Evolutionary conservation across 148 eudicot species (phyloP), one percentile per base, ranked within the genome.

Genomic region (Camellia lanceoleosa): DNA sequence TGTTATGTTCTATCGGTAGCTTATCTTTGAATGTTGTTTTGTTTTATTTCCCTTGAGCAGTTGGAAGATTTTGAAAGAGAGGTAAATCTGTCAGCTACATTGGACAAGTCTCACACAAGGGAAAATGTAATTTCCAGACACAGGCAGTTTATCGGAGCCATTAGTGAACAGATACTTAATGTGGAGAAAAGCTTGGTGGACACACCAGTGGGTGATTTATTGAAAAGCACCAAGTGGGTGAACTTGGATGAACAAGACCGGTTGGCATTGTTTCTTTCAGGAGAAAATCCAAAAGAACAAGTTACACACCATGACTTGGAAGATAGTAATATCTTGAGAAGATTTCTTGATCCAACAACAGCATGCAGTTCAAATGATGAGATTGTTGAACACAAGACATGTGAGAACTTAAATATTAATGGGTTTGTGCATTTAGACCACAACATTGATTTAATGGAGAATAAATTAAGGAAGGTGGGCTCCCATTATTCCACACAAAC

Each of bases 21-120:
- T 82, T 74, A 75, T 80, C 44, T 68, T 46, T 30, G 38, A 30
- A 30, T 30, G 38, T 30, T 30, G 38, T 30, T 30, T 30, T 30
- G 38, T 30, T 46, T 63, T 38, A 0, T 46, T 55, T 51, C 54
- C 23, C 18, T 60, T 42, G 5, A 13, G 12, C 79, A 85, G 87
- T 83, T 85, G 63, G 87, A 85, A 82, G 85, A 85, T 74, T 85
- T 85, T 79, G 87, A 85, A 78, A 82, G 85, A 76, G 87, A 79
- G 60, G 85, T 85, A 71, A 79, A 18, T 72, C 58, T 71, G 54
- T 80, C 83, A 54, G 86, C 82, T 69, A 47, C 44, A 16, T 23
- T 74, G 49, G 87, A 85, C 52, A 79, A 82, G 85, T 85, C 85
- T 58, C 80, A 79, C 46, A 19, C 70, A 9, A 82, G 72, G 56